These are phyloP conservation scores for Durusdinium trenchii DNA, from an alignment of 73 alveolate species.

Conservation along the genomic window DNA sequence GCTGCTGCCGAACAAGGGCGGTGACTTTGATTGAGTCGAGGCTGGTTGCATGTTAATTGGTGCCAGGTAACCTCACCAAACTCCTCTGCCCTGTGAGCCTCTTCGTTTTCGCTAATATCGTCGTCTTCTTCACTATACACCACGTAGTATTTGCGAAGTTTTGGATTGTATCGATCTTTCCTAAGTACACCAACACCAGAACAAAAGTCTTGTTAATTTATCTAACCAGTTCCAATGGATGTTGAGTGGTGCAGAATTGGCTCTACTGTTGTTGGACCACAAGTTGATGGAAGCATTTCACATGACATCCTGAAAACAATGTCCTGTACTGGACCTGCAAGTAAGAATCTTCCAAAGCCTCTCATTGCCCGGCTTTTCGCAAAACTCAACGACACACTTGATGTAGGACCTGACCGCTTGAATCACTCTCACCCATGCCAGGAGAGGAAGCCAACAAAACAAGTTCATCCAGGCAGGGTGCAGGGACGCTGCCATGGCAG, in stretches of 20 bases:
- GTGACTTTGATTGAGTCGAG: background rate
- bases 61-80: background rate
- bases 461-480: no score
- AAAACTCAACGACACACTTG: conserved; percentile 27
- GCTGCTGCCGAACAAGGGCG: background rate
- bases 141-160: background rate
- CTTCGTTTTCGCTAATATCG: background rate
- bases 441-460: no score
- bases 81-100: background rate
- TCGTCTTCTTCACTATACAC: conserved; percentile 28
- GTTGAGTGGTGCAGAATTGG: no score
- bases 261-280: no score
- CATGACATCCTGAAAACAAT: no score
- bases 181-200: no score
- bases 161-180: conserved; percentile 23
- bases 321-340: background rate
- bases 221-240: no score
- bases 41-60: background rate
- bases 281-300: no score
- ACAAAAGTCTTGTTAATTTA: no score
- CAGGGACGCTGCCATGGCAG: no score
- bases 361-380: conserved; percentile 30
- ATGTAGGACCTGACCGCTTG: conserved; percentile 35
- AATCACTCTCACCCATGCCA: no score
- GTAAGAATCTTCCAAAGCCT: conserved; percentile 25